These are phyloP conservation scores for Hypoxylon sp. DNA, from an alignment of 2,329 filamentous ascomycete species.

Conservation along the genomic window DNA sequence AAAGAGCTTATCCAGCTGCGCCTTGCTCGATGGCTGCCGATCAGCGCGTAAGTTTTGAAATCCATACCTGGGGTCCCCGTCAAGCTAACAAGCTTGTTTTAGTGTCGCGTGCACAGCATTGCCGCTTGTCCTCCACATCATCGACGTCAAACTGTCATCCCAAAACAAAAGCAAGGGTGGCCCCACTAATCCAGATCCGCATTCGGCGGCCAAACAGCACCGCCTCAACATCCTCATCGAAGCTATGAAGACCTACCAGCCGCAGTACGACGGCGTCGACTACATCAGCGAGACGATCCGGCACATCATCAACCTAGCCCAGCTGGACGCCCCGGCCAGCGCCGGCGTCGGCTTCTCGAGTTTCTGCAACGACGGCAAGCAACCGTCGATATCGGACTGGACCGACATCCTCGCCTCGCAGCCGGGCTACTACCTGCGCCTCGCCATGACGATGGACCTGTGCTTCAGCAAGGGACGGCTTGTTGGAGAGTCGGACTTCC, in stretches of 20 bases:
- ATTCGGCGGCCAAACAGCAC: constrained; percentile 52
- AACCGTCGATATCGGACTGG: constrained; percentile 49
- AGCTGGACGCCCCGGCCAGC: constrained; percentile 45
- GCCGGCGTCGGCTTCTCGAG: constrained; percentile 16
- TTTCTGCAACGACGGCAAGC: constrained; percentile 28
- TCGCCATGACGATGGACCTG: constrained; percentile 55
- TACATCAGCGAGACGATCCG: constrained; percentile 54
- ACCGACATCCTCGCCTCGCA: constrained; percentile 53
- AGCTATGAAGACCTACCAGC: constrained; percentile 56
- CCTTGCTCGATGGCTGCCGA: constrained; percentile 55
- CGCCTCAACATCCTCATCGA: constrained; percentile 55
- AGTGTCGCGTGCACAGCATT: constrained; percentile 49
- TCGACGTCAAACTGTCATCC: constrained; percentile 49
- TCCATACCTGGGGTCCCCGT: not conserved
- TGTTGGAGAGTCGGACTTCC: constrained; percentile 52
- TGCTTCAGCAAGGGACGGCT: constrained; percentile 53
- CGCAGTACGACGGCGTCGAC: constrained; percentile 56
- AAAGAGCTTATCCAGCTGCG: constrained; percentile 57
- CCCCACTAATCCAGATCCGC: constrained; percentile 42
- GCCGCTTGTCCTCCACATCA: constrained; percentile 49
- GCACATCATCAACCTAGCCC: constrained; percentile 53
- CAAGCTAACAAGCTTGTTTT: not conserved
- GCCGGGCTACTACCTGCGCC: constrained; percentile 51
- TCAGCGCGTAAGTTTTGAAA: constrained; percentile 52
- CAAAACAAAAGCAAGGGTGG: constrained; percentile 34